Evolutionary conservation across 2,329 filamentous ascomycete genomes (phyloP).

Genomic region (Aureobasidium sp.): DNA sequence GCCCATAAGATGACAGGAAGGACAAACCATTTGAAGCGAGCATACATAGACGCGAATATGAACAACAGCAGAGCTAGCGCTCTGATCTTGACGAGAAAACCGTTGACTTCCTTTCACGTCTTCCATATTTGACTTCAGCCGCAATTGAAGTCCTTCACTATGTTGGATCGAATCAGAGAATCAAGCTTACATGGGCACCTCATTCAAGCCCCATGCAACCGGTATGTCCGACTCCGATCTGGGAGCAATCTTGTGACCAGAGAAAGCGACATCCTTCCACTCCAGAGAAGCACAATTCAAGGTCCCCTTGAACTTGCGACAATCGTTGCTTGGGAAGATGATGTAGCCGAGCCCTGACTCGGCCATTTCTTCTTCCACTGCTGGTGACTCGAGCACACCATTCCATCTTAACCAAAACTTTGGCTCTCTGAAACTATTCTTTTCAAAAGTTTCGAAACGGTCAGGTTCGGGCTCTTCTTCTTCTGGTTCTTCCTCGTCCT

Average conservation of each 20-base stretch:
- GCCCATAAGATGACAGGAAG: not conserved
- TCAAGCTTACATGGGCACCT: not conserved
- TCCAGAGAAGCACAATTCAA: not conserved
- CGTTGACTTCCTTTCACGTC: not conserved
- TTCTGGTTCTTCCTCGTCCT: not conserved
- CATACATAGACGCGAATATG: not conserved
- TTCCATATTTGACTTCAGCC: no score
- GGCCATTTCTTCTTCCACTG: not conserved
- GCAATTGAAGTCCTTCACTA: no score
- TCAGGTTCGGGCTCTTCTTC: not conserved
- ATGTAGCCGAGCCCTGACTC: not conserved
- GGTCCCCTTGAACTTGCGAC: slow-evolving; percentile 4
- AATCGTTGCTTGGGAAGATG: not conserved
- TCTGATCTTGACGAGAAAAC: not conserved
- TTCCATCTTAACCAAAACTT: slow-evolving; percentile 5
- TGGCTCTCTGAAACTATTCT: slow-evolving; percentile 9
- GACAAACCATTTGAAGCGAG: not conserved
- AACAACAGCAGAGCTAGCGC: not conserved
- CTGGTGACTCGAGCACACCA: not conserved
- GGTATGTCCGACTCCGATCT: not conserved
- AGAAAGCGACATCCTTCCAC: slow-evolving; percentile 1
- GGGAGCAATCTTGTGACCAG: slow-evolving; percentile 14
- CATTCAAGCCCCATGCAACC: not conserved
- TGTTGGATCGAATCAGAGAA: no score
- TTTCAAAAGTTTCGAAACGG: slow-evolving; percentile 1